phyloP scores from a whole-genome alignment of 1,139 yeast species.

The Magnusiomyces sp. region DNA sequence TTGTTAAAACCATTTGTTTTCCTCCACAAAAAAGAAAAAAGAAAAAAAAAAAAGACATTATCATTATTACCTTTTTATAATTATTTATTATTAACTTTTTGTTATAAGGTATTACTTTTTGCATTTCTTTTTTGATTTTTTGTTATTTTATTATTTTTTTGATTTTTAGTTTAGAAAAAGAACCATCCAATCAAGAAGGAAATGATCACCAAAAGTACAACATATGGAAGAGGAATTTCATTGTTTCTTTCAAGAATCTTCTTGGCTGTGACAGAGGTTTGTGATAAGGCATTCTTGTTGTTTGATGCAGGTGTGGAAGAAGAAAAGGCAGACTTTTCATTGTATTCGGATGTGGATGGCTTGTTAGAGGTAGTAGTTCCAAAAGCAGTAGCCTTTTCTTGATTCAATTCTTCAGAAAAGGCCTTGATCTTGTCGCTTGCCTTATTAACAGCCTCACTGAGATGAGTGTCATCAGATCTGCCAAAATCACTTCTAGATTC shows the following conservation, averaged over 20 bases:
- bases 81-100: no score
- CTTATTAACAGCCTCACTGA: not conserved
- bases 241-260: not conserved
- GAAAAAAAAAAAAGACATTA: no score
- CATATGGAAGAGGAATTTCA: slow-evolving; percentile 1
- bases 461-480: not conserved
- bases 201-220: not conserved
- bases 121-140: not conserved
- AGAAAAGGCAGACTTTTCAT: not conserved
- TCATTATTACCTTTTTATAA: no score
- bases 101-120: no score
- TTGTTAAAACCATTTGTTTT: no score
- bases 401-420: not conserved
- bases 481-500: no score
- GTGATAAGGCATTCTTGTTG: not conserved
- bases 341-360: not conserved
- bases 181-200: slow-evolving; percentile 7
- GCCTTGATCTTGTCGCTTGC: not conserved
- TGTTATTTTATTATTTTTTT: not conserved
- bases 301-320: not conserved
- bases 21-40: no score
- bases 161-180: slow-evolving; percentile 1
- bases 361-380: no score
- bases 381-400: not conserved
- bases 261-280: not conserved